Evolutionary conservation across 192 early-diverging fungal genomes (phyloP), one percentile per base, ranked within the genome.

Genomic region (Linnemannia elongata): DNA sequence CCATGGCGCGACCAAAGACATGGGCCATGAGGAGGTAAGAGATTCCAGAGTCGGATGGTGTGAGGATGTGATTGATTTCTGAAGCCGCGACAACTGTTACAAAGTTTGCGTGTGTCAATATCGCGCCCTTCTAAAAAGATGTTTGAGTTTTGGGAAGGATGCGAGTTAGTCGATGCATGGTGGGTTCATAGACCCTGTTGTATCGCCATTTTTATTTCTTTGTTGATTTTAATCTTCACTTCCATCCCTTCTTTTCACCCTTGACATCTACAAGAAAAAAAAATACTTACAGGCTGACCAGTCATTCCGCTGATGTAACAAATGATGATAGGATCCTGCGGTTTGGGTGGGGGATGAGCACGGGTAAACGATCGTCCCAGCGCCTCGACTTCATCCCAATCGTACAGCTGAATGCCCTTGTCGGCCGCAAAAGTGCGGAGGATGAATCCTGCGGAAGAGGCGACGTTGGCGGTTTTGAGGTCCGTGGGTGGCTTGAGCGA

Each of bases 291-390:
- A 72, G 96, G 95, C 68, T 89, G 88, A 47, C 96, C 96, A n/a
- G 96, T 97, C 15, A 96, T 97, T 24, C 96, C 96, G 45, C 95
- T 95, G 24, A 96, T 96, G 88, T 95, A 97, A 90, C 93, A 94
- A 71, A 95, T 88, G 63, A 90, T 92, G 42, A 90, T 86, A 44
- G 95, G 60, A 89, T 97, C 96, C 39, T 91, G 85, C 8, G 94
- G 79, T 69, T 89, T 83, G 36, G 97, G 94, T 6, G 89, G 74
- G 72, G 90, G 90, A 41, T 92, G 89, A 20, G 88, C 78, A 7
- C 88, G 74, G 36, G 89, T 92, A 54, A 92, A 77, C 41, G 86
- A 87, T 1, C 83, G 85, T 30, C 96, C 96, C 42, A 93, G 47
- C 0, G 75, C 89, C 80, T 95, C 94, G 44, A 96, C 88, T 18